Conservation (phyloP, 139 green algal species). For the Tetradesmus lagerheimii region DNA sequence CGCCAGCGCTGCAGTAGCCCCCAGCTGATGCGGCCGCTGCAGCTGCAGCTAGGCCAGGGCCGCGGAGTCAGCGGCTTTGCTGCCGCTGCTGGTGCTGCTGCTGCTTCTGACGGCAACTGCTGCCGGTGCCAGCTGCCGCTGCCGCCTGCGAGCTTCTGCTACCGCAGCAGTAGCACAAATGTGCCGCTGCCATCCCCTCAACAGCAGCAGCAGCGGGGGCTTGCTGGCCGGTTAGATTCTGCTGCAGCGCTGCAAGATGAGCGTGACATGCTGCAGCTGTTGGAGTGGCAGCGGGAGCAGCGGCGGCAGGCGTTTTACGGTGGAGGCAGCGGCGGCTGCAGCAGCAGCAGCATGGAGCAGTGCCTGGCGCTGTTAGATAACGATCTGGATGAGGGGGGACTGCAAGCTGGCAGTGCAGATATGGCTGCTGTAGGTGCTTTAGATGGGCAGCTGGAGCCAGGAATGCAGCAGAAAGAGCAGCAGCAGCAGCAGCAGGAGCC, state of each 20-base stretch:
- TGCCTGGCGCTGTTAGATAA: background rate
- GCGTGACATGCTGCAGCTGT: background rate
- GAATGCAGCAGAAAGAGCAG: constrained; percentile 12
- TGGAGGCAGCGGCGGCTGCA: constrained; percentile 7
- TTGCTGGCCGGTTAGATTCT: background rate
- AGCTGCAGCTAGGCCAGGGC: constrained; percentile 2
- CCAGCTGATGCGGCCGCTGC: background rate
- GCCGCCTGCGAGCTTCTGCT: background rate
- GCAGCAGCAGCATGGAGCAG: constrained; percentile 27
- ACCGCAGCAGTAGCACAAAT: constrained; percentile 14
- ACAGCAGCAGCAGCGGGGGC: background rate
- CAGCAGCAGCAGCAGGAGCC: constrained; percentile 14
- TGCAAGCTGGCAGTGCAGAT: background rate
- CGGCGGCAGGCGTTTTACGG: background rate
- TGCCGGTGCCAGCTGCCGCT: background rate
- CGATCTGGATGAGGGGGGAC: background rate
- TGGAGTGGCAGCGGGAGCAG: background rate
- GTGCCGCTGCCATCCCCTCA: background rate
- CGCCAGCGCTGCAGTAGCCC: background rate
- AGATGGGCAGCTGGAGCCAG: background rate
- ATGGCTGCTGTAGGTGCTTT: background rate
- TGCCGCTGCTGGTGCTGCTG: background rate
- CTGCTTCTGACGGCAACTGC: background rate
- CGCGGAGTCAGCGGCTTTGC: background rate
- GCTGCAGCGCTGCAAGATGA: background rate